A percentile compares a stretch with the other conserved stretches of the same genome.
Evolutionary conservation across 768 basidiomycete genomes (phyloP).

Genomic region (Porpolomopsis calyptriformis): DNA sequence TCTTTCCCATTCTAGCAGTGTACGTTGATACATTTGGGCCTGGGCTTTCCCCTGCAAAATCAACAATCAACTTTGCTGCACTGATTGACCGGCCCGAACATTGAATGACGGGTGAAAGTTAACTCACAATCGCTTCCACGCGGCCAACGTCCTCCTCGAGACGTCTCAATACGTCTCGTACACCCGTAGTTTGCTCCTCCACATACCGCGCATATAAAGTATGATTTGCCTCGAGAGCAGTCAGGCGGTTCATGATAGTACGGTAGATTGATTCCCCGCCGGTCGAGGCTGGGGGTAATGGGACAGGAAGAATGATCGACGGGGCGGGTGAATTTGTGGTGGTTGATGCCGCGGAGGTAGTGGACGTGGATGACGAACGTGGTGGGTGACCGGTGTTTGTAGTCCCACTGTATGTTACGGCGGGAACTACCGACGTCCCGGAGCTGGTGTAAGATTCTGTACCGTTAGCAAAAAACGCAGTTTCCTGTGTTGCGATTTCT

Average conservation of each 20-base stretch:
- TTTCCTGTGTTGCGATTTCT: too few species aligned
- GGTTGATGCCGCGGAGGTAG: constrained; percentile 2
- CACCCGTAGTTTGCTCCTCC: constrained; percentile 73
- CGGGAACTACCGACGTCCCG: too few species aligned
- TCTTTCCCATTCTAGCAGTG: constrained; percentile 56
- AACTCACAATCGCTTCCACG: constrained; percentile 61
- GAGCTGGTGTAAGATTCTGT: too few species aligned
- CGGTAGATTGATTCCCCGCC: constrained; percentile 91
- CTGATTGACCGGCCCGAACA: not conserved
- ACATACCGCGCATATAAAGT: constrained; percentile 78
- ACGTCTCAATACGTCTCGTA: constrained; percentile 63
- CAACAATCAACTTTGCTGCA: not conserved
- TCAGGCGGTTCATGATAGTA: constrained; percentile 89
- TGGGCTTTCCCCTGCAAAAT: constrained; percentile 55
- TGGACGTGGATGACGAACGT: not conserved
- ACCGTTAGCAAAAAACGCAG: too few species aligned
- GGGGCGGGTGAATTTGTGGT: constrained; percentile 5
- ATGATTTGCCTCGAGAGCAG: constrained; percentile 76
- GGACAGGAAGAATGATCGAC: constrained; percentile 3
- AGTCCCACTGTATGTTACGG: not conserved
- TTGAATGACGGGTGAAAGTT: not conserved
- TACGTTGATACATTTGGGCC: constrained; percentile 51
- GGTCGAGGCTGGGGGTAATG: constrained; percentile 10
- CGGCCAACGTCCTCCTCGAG: constrained; percentile 72
- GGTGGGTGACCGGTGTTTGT: not conserved